Percentiles rank a stretch among this genome's conserved stretches.
phyloP scores from a whole-genome alignment of 2,329 filamentous ascomycete genomes.

The Fusarium sp. region DNA sequence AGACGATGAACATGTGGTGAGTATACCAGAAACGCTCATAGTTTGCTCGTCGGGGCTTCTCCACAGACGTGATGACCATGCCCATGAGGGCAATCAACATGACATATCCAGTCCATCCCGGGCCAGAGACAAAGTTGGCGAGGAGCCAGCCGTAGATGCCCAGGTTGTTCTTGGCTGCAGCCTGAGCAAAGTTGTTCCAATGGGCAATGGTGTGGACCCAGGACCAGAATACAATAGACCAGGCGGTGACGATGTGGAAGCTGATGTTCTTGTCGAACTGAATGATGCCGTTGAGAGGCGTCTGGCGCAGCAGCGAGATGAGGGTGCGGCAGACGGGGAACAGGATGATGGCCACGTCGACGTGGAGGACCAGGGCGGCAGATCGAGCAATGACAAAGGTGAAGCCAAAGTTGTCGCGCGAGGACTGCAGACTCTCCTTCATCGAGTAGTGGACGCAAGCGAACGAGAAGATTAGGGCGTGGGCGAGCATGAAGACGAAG shows the following conservation, averaged over 20 bases:
- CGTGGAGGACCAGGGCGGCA: conserved; percentile 83
- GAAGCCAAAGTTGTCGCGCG: conserved; percentile 79
- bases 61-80: conserved; percentile 83
- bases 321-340: conserved; percentile 89
- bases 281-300: conserved; percentile 87
- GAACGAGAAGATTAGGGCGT: conserved; percentile 84
- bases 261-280: conserved; percentile 93
- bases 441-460: conserved; percentile 85
- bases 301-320: conserved; percentile 85
- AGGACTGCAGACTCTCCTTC: conserved; percentile 80
- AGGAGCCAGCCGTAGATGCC: conserved; percentile 85
- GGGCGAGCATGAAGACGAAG: conserved; percentile 80
- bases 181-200: conserved; percentile 88
- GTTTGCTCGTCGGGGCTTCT: conserved; percentile 84
- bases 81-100: conserved; percentile 86
- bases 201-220: conserved; percentile 90
- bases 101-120: conserved; percentile 89
- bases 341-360: conserved; percentile 85
- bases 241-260: conserved; percentile 88
- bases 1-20: conserved; percentile 89
- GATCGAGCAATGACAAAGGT: conserved; percentile 85
- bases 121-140: conserved; percentile 84
- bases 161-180: conserved; percentile 81
- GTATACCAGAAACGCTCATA: conserved; percentile 94
- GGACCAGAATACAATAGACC: conserved; percentile 91